Conservation (phyloP, 169 alveolate species). For the Babesia gibsoni region DNA sequence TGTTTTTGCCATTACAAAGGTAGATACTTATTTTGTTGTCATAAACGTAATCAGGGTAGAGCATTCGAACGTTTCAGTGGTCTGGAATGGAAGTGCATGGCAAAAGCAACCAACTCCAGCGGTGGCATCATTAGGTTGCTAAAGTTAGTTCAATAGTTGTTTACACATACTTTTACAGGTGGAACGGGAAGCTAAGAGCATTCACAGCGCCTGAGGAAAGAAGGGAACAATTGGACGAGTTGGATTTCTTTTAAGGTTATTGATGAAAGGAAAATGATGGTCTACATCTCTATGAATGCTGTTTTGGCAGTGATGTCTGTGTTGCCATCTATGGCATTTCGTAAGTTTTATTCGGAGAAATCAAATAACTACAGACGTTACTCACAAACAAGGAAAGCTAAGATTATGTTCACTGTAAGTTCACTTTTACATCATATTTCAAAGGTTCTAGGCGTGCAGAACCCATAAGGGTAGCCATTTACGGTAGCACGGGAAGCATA, state of each 20-base stretch:
- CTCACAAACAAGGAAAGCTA: too few relatives aligned
- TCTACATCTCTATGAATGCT: neutral
- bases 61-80: conserved; percentile 52
- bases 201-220: conserved; percentile 35
- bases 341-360: conserved; percentile 23
- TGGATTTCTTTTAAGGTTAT: conserved; percentile 2
- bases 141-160: neutral
- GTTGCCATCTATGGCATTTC: conserved; percentile 3
- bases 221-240: conserved; percentile 29
- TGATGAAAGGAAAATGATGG: neutral
- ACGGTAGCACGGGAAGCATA: conserved; percentile 82
- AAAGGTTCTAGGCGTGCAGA: neutral
- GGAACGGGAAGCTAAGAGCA: conserved; percentile 46
- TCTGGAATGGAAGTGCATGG: conserved; percentile 52
- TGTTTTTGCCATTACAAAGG: conserved; percentile 54
- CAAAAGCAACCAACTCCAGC: conserved; percentile 34
- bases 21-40: neutral
- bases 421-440: neutral
- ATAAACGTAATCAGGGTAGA: conserved; percentile 13
- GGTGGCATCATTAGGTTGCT: conserved; percentile 36
- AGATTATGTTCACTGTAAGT: conserved; percentile 4
- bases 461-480: conserved; percentile 61
- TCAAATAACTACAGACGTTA: too few relatives aligned
- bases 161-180: neutral
- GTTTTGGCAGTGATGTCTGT: neutral